A percentile compares a stretch with the other conserved stretches of the same genome.
Evolutionary conservation across 495 filamentous ascomycete genomes (phyloP).

Genomic region (Penicillium bovifimosum): DNA sequence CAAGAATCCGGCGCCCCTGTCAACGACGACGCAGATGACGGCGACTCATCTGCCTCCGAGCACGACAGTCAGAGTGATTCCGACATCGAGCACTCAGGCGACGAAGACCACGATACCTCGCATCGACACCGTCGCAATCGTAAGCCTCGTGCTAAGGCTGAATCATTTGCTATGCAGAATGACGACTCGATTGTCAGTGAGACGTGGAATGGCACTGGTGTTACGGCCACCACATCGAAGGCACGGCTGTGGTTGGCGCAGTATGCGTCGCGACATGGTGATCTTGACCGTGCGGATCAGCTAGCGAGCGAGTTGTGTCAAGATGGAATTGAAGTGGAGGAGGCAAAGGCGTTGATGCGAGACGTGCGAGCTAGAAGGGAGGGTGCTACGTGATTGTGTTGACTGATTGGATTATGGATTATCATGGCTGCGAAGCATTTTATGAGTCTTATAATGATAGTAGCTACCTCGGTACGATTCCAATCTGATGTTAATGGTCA

Average conservation of each 20-base stretch:
- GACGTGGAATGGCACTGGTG: constrained; percentile 56
- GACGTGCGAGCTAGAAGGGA: constrained; percentile 82
- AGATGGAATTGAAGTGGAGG: constrained; percentile 95
- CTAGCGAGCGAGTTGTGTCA: constrained; percentile 87
- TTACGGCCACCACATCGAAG: constrained; percentile 83
- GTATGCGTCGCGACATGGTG: constrained; percentile 67
- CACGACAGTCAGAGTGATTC: constrained; percentile 22
- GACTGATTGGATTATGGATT: constrained; percentile 6
- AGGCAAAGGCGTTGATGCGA: constrained; percentile 90
- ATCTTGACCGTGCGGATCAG: constrained; percentile 69
- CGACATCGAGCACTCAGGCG: constrained; percentile 41
- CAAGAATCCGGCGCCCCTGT: constrained; percentile 63
- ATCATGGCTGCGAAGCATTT: constrained; percentile 21
- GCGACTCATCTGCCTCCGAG: constrained; percentile 23
- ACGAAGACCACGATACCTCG: constrained; percentile 20
- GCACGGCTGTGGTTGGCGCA: constrained; percentile 91
- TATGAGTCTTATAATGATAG: not conserved
- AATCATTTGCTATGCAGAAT: constrained; percentile 43
- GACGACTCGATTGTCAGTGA: constrained; percentile 43
- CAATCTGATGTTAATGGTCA: not conserved
- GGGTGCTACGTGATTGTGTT: constrained; percentile 20
- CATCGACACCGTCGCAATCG: constrained; percentile 17
- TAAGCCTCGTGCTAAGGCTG: constrained; percentile 17
- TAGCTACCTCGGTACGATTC: not conserved
- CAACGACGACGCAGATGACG: constrained; percentile 29